Evolutionary conservation across 2,329 filamentous ascomycete species (phyloP).

Genomic region (Karstenula rhodostoma): DNA sequence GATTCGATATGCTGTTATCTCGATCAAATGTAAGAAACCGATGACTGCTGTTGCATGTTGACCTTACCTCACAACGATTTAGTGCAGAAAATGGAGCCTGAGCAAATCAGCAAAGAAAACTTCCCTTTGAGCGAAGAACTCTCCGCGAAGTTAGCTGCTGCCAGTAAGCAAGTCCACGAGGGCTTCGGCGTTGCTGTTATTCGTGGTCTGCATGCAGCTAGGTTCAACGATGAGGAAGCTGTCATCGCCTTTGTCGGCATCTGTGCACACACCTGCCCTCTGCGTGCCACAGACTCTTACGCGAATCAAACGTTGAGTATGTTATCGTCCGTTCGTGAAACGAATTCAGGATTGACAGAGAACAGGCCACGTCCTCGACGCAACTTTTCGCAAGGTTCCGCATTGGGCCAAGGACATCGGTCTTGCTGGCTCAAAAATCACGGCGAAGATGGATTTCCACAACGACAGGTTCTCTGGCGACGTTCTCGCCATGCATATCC

Average conservation of each 20-base stretch:
- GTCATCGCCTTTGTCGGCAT: conserved; percentile 47
- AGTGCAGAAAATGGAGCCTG: conserved; percentile 32
- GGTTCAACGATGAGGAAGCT: conserved; percentile 48
- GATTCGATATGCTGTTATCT: conserved; percentile 43
- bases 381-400: conserved; percentile 43
- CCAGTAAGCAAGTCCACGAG: conserved; percentile 41
- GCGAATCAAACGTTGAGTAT: conserved; percentile 48
- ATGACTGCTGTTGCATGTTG: not conserved
- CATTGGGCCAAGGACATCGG: conserved; percentile 44
- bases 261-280: conserved; percentile 39
- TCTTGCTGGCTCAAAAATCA: conserved; percentile 49
- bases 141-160: conserved; percentile 31
- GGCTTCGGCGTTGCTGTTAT: conserved; percentile 42
- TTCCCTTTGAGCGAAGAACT: conserved; percentile 38
- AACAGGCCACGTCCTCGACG: conserved; percentile 46
- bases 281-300: conserved; percentile 48
- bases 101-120: conserved; percentile 31
- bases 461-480: conserved; percentile 50
- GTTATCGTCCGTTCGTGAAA: conserved; percentile 1
- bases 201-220: conserved; percentile 42
- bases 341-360: not conserved
- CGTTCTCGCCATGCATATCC: conserved; percentile 45
- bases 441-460: conserved; percentile 48
- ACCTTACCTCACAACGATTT: conserved; percentile 9
- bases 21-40: conserved; percentile 38